A percentile compares a stretch with the other conserved stretches of the same genome.
phyloP scores from a whole-genome alignment of 176 grass and related monocot species.

The Oryza officinalis region DNA sequence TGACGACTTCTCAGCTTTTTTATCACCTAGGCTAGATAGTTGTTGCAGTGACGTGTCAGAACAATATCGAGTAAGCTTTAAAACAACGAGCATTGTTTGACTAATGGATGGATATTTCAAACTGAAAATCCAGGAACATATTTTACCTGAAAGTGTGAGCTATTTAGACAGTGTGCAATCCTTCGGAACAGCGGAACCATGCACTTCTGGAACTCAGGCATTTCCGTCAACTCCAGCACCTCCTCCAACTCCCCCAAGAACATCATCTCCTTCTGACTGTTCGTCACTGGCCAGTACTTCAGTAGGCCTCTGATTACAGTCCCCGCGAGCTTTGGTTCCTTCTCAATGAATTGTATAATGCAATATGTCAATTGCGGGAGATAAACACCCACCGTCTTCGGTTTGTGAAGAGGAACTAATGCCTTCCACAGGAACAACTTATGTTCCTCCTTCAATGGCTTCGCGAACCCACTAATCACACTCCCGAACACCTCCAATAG shows the following conservation, averaged over 20 bases:
- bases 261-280: constrained; percentile 97
- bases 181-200: constrained; percentile 72
- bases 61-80: neutral
- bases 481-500: constrained; percentile 84
- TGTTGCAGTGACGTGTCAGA: neutral
- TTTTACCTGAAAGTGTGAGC: constrained; percentile 92
- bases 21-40: neutral
- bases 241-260: constrained; percentile 93
- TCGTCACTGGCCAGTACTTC: constrained; percentile 91
- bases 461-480: constrained; percentile 80
- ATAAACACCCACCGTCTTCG: constrained; percentile 65
- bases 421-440: constrained; percentile 89
- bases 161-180: constrained; percentile 76
- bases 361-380: constrained; percentile 84
- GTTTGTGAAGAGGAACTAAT: constrained; percentile 77
- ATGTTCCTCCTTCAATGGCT: constrained; percentile 85
- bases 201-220: constrained; percentile 82
- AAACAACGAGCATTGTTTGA: neutral
- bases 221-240: constrained; percentile 78
- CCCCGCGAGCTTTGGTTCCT: constrained; percentile 78
- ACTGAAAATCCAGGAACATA: constrained; percentile 9
- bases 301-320: constrained; percentile 82
- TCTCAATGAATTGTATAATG: constrained; percentile 81
- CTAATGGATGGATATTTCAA: neutral
- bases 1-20: neutral